Evolutionary conservation across 345 rosid genomes (phyloP).

Genomic region (Citrus trifoliata): DNA sequence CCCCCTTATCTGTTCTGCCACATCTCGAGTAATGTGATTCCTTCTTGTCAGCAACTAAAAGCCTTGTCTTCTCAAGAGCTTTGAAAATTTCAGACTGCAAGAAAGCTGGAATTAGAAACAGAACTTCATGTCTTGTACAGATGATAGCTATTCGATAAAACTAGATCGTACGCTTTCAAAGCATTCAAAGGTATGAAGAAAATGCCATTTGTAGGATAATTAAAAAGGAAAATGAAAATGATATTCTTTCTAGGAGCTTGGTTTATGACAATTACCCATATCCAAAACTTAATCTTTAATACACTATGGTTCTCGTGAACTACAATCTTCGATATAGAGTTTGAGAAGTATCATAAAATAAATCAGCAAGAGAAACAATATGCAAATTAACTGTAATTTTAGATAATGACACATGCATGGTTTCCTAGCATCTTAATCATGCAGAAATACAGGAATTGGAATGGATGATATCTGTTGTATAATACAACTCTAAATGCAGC

Average conservation of each 20-base stretch:
- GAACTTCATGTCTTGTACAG: conserved; percentile 6
- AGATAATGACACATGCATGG: neutral
- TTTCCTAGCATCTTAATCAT: neutral
- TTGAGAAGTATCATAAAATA: neutral
- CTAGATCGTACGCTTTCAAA: neutral
- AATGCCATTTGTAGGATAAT: neutral
- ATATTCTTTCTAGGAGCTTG: neutral
- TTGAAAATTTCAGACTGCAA: conserved; percentile 84
- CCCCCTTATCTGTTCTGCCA: conserved; percentile 95
- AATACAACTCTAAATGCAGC: neutral
- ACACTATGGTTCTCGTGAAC: neutral
- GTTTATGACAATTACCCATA: neutral
- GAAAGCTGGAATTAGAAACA: conserved; percentile 13
- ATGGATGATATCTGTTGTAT: neutral
- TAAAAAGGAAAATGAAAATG: neutral
- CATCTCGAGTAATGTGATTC: conserved; percentile 81
- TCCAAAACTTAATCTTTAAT: neutral
- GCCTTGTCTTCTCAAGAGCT: conserved; percentile 81
- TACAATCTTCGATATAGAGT: neutral
- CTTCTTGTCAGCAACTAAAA: conserved; percentile 75
- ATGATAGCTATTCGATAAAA: neutral
- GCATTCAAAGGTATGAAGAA: neutral
- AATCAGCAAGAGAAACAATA: neutral
- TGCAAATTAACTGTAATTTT: neutral
- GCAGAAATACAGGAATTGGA: neutral